Evolutionary conservation across 495 filamentous ascomycete species (phyloP).

Genomic region (Thermothielavioides terrestris): DNA sequence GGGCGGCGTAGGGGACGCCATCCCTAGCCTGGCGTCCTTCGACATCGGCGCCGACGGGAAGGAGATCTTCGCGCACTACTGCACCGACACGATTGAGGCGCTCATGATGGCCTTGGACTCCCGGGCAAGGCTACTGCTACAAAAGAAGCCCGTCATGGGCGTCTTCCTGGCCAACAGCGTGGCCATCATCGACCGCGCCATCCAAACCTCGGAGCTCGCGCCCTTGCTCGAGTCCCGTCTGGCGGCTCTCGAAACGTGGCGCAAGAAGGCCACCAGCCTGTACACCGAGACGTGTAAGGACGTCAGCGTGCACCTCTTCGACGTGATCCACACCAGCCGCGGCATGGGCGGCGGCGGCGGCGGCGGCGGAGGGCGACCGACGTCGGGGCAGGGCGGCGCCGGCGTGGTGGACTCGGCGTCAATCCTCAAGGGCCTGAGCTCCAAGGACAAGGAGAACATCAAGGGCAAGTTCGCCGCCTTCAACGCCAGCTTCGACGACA

Average conservation of each 20-base stretch:
- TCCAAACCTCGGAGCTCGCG: slow-evolving; percentile 70
- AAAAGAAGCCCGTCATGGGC: slow-evolving; percentile 68
- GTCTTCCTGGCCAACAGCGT: slow-evolving; percentile 91
- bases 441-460: slow-evolving; percentile 88
- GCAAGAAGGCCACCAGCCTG: slow-evolving; percentile 71
- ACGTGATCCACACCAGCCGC: slow-evolving; percentile 85
- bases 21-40: slow-evolving; percentile 63
- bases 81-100: slow-evolving; percentile 72
- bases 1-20: slow-evolving; percentile 50
- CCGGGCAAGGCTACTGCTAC: slow-evolving; percentile 63
- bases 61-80: slow-evolving; percentile 82
- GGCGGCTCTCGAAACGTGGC: slow-evolving; percentile 66
- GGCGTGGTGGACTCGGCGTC: slow-evolving; percentile 64
- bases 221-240: slow-evolving; percentile 59
- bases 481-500: slow-evolving; percentile 82
- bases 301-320: slow-evolving; percentile 72
- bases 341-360: slow-evolving; percentile 11
- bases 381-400: slow-evolving; percentile 51
- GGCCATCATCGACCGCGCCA: slow-evolving; percentile 74
- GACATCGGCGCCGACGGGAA: slow-evolving; percentile 86
- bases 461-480: slow-evolving; percentile 91
- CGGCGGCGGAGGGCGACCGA: slow-evolving; percentile 45
- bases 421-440: slow-evolving; percentile 71
- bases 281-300: slow-evolving; percentile 90
- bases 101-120: slow-evolving; percentile 70